Evolutionary conservation across 192 early-diverging fungal genomes (phyloP).

Genomic region (Gryganskiella cystojenkinii): DNA sequence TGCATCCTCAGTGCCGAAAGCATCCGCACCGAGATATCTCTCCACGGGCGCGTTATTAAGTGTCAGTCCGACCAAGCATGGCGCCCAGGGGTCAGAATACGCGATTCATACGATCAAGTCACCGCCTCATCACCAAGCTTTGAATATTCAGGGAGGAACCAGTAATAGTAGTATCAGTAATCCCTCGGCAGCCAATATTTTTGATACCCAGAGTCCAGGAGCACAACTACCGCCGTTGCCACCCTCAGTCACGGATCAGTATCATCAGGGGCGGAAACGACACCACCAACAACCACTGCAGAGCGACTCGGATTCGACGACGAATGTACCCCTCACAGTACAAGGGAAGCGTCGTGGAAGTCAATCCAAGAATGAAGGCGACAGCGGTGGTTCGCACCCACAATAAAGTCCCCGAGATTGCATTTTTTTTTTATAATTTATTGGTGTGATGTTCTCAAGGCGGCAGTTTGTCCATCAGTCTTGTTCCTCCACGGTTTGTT

Average conservation of each 20-base stretch:
- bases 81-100: conserved; percentile 21
- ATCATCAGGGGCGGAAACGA: too few species aligned
- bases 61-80: conserved; percentile 12
- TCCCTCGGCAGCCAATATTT: background rate
- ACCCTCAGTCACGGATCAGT: background rate
- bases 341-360: too few species aligned
- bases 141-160: background rate
- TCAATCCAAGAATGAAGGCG: too few species aligned
- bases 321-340: too few species aligned
- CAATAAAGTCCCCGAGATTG: too few species aligned
- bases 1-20: conserved; percentile 10
- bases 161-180: background rate
- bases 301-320: too few species aligned
- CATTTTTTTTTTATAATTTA: too few species aligned
- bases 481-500: too few species aligned
- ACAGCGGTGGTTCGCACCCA: too few species aligned
- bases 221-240: conserved; percentile 15
- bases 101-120: conserved; percentile 31
- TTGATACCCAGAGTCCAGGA: background rate
- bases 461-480: too few species aligned
- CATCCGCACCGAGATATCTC: conserved; percentile 2
- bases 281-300: too few species aligned
- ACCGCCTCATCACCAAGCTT: background rate
- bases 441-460: too few species aligned
- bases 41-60: conserved; percentile 8